These are phyloP conservation scores for Ogataea nitratoaversa DNA, from an alignment of 805 yeast species.

Conservation along the genomic window DNA sequence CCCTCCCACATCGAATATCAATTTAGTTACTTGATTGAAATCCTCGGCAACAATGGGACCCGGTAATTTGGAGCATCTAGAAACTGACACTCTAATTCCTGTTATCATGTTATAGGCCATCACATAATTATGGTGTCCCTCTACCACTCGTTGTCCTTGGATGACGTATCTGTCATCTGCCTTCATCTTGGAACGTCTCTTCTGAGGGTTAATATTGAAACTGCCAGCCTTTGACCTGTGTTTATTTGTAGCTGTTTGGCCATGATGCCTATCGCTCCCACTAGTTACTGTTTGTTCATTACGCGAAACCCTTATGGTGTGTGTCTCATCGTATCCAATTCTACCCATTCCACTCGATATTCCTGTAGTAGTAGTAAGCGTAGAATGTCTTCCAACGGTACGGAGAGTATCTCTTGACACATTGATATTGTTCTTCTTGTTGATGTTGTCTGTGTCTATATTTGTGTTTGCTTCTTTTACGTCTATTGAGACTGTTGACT, in stretches of 20 bases:
- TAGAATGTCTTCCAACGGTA: slow-evolving; percentile 11
- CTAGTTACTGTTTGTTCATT: slow-evolving; percentile 10
- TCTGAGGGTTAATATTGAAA: slow-evolving; percentile 17
- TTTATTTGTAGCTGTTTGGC: slow-evolving; percentile 9
- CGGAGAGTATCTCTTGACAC: slow-evolving; percentile 10
- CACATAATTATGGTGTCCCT: slow-evolving; percentile 90
- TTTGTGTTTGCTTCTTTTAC: neutral
- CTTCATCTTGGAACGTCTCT: slow-evolving; percentile 20
- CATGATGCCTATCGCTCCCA: slow-evolving; percentile 19
- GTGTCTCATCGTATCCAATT: slow-evolving; percentile 22
- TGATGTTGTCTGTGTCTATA: neutral
- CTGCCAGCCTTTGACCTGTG: slow-evolving; percentile 22
- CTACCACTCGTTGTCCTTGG: slow-evolving; percentile 36
- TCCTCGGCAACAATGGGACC: slow-evolving; percentile 67
- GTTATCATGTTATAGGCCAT: slow-evolving; percentile 97
- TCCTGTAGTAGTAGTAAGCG: slow-evolving; percentile 8
- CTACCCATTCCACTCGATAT: slow-evolving; percentile 23
- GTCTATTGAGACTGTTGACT: neutral
- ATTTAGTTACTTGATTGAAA: slow-evolving; percentile 67
- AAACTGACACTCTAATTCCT: slow-evolving; percentile 93
- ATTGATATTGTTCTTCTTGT: neutral
- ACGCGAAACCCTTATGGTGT: slow-evolving; percentile 27
- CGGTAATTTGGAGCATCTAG: slow-evolving; percentile 84
- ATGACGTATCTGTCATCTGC: slow-evolving; percentile 28
- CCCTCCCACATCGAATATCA: slow-evolving; percentile 84